Conservation (phyloP, 495 filamentous ascomycete species). For the Aspergillus leporis region DNA sequence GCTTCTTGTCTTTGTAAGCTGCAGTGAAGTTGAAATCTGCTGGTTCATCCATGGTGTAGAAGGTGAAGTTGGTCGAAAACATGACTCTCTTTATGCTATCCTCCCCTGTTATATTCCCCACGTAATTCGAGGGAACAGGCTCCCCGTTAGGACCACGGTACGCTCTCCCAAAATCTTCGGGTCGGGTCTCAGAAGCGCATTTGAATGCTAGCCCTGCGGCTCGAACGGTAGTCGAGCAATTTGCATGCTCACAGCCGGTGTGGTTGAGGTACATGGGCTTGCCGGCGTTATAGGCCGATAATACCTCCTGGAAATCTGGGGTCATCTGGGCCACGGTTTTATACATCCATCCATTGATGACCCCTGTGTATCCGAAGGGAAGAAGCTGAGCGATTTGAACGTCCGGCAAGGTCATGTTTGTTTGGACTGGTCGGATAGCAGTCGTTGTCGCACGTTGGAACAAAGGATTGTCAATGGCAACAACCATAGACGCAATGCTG, state of each 20-base stretch:
- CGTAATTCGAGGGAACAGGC: not conserved
- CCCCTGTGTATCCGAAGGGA: not conserved
- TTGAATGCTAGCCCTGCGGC: not conserved
- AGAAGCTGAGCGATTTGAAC: not conserved
- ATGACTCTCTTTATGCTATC: not conserved
- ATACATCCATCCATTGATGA: not conserved
- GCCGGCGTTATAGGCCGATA: not conserved
- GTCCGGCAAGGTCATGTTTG: not conserved
- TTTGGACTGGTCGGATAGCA: not conserved
- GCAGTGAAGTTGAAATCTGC: not conserved
- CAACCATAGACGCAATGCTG: not conserved
- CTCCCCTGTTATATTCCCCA: no score
- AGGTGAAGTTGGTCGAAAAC: not conserved
- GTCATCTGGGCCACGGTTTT: not conserved
- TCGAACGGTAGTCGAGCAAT: not conserved
- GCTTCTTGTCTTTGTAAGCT: not conserved
- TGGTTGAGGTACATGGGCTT: not conserved
- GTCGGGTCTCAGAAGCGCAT: not conserved
- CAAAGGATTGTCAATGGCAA: not conserved
- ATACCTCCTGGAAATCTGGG: not conserved
- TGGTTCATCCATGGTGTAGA: not conserved
- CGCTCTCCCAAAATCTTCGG: not conserved
- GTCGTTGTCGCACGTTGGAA: not conserved
- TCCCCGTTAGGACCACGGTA: not conserved
- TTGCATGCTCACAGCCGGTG: not conserved